phyloP scores from a whole-genome alignment of 805 yeast species.

The Starmerella bombi region DNA sequence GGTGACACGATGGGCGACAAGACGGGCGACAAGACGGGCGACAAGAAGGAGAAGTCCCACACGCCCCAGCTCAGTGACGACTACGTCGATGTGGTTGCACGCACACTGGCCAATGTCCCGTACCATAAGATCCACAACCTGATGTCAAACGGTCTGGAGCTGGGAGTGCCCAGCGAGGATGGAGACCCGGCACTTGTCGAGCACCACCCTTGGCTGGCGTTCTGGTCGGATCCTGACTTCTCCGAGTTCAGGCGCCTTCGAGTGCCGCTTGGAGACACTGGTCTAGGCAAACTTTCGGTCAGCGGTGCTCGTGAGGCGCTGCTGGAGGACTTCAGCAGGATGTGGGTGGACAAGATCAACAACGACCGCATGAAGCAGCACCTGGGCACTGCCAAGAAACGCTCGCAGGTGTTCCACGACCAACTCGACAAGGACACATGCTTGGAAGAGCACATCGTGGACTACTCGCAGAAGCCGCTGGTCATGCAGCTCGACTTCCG shows the following conservation, averaged over 20 bases:
- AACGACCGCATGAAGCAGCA: constrained; percentile 24
- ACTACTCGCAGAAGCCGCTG: constrained; percentile 37
- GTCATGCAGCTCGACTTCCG: constrained; percentile 40
- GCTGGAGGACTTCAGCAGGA: constrained; percentile 37
- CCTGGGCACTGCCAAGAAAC: constrained; percentile 31
- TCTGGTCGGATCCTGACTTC: constrained; percentile 16
- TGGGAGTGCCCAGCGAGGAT: constrained; percentile 11
- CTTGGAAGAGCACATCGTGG: constrained; percentile 36
- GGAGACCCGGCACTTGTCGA: constrained; percentile 3
- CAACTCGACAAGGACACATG: constrained; percentile 29
- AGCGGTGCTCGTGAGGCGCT: constrained; percentile 30
- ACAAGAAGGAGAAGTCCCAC: neutral
- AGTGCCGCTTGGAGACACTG: constrained; percentile 3
- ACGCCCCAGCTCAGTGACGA: neutral
- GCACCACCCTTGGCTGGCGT: constrained; percentile 19
- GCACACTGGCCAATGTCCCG: constrained; percentile 4
- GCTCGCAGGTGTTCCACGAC: constrained; percentile 25
- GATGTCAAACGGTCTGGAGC: constrained; percentile 11
- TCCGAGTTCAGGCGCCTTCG: constrained; percentile 13
- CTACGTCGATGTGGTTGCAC: constrained; percentile 3
- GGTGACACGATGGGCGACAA: neutral
- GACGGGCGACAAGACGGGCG: neutral
- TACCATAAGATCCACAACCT: constrained; percentile 4
- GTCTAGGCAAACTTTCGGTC: constrained; percentile 18
- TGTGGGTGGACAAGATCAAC: constrained; percentile 61